A percentile compares a stretch with the other conserved stretches of the same genome.
Evolutionary conservation across 305 asterid species (phyloP).

Genomic region (Solanum hybrid): DNA sequence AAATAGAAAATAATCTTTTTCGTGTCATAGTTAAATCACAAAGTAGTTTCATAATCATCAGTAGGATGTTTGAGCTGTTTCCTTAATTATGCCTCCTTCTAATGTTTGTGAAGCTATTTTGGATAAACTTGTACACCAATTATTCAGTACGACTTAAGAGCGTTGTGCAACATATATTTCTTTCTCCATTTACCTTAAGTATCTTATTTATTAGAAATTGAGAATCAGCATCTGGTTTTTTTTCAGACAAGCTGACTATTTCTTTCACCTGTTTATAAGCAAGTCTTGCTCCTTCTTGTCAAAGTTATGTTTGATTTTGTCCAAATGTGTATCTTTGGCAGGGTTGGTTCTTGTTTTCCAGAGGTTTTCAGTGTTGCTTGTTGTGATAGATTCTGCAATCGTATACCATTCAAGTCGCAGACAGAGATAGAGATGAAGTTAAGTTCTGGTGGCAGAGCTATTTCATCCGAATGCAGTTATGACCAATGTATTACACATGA

Average conservation of each 20-base stretch:
- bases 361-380: constrained; percentile 30
- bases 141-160: neutral
- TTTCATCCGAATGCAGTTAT: constrained; percentile 8
- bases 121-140: neutral
- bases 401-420: constrained; percentile 21
- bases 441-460: constrained; percentile 8
- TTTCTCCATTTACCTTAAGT: neutral
- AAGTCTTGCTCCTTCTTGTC: neutral
- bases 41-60: neutral
- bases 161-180: neutral
- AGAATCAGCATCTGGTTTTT: neutral
- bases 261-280: neutral
- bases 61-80: neutral
- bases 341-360: constrained; percentile 42
- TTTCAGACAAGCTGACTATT: neutral
- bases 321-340: constrained; percentile 20
- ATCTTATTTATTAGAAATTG: neutral
- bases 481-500: constrained; percentile 5
- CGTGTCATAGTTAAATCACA: neutral
- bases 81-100: neutral
- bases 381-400: constrained; percentile 37
- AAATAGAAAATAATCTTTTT: neutral
- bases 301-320: neutral
- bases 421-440: constrained; percentile 30
- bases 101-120: neutral